Conservation (phyloP, 2,329 filamentous ascomycete genomes). For the Xylaria sp. region DNA sequence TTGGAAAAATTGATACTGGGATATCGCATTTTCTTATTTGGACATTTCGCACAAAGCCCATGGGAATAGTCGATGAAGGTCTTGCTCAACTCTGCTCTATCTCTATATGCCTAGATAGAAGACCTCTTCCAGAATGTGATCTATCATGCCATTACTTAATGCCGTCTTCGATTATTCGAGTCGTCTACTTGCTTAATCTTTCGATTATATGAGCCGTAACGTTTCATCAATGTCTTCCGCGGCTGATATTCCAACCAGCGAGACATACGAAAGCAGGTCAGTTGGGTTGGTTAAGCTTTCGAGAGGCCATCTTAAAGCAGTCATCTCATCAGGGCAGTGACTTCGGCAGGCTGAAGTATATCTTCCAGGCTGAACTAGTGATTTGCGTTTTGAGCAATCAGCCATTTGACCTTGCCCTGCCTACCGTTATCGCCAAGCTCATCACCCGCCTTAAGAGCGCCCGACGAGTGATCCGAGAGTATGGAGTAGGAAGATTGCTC, state of each 20-base stretch:
- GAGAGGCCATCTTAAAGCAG: slow-evolving; percentile 10
- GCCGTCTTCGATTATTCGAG: background rate
- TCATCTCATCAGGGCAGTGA: background rate
- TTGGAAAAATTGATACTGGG: background rate
- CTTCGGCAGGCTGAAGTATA: background rate
- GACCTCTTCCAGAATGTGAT: background rate
- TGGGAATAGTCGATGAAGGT: background rate
- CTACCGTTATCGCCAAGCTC: background rate
- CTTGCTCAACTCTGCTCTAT: background rate
- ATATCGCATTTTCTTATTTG: background rate
- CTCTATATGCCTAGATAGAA: background rate
- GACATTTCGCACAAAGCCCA: background rate
- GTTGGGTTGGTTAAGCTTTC: background rate
- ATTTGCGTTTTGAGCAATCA: slow-evolving; percentile 8
- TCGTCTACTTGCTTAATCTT: background rate
- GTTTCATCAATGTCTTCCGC: slow-evolving; percentile 6
- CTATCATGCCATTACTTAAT: background rate
- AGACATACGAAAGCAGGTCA: slow-evolving; percentile 2
- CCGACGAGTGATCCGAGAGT: too few relatives aligned
- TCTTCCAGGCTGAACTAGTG: background rate
- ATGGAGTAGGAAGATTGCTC: too few relatives aligned
- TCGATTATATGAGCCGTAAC: slow-evolving; percentile 2
- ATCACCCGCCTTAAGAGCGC: too few relatives aligned
- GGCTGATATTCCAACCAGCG: slow-evolving; percentile 8
- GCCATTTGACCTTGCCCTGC: slow-evolving; percentile 1